Evolutionary conservation across 2,329 filamentous ascomycete genomes (phyloP).

Genomic region (Nemania serpens): DNA sequence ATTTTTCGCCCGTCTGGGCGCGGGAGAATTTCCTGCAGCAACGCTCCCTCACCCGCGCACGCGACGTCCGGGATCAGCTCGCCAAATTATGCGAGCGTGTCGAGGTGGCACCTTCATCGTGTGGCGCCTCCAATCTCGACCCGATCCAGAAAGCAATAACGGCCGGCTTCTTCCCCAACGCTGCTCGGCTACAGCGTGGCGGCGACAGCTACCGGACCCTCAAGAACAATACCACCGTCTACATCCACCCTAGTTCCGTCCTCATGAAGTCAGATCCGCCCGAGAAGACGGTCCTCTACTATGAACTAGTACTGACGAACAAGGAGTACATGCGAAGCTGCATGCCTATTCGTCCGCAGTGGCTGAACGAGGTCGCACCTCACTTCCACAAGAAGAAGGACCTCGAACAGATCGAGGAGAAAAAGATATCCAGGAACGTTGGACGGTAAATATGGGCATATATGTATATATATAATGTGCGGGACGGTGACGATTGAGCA

Average conservation of each 20-base stretch:
- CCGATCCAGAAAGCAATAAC: slow-evolving; percentile 89
- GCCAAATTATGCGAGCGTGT: slow-evolving; percentile 91
- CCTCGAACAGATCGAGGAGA: slow-evolving; percentile 79
- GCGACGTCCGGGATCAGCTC: slow-evolving; percentile 91
- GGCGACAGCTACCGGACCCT: slow-evolving; percentile 90
- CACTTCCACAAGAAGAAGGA: slow-evolving; percentile 96
- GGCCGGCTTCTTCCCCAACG: slow-evolving; percentile 93
- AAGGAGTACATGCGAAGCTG: slow-evolving; percentile 94
- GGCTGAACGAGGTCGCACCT: slow-evolving; percentile 87
- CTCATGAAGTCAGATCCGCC: slow-evolving; percentile 78
- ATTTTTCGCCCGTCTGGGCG: slow-evolving; percentile 86
- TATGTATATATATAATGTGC: neutral
- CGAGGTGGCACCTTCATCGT: slow-evolving; percentile 74
- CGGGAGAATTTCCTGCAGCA: slow-evolving; percentile 95
- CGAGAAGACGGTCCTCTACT: slow-evolving; percentile 83
- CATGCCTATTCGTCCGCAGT: slow-evolving; percentile 81
- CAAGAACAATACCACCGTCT: slow-evolving; percentile 86
- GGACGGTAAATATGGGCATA: slow-evolving; percentile 18
- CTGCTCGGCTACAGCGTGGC: slow-evolving; percentile 78
- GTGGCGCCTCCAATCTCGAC: slow-evolving; percentile 71
- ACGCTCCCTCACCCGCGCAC: slow-evolving; percentile 81
- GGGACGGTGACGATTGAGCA: neutral
- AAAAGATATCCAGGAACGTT: slow-evolving; percentile 68
- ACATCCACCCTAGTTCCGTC: slow-evolving; percentile 87
- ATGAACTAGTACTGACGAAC: slow-evolving; percentile 78